phyloP scores from a whole-genome alignment of 2,329 filamentous ascomycete species.

The Colletotrichum tofieldiae region DNA sequence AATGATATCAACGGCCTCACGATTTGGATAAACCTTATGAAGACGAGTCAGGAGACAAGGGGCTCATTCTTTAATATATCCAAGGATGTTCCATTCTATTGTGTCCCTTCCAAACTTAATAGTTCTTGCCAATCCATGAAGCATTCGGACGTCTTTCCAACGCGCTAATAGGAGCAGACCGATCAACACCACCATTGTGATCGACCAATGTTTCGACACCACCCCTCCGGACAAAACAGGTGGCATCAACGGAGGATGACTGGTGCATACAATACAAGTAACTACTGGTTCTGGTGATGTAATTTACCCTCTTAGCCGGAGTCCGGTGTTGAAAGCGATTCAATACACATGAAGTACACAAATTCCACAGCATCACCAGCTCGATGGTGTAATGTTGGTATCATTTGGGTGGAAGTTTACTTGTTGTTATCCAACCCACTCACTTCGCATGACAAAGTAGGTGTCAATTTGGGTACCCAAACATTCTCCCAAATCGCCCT shows the following conservation, averaged over 20 bases:
- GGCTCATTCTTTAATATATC: background rate
- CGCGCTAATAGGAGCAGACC: background rate
- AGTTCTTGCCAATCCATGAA: background rate
- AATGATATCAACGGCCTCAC: background rate
- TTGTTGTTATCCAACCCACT: too few species aligned
- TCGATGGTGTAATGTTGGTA: too few species aligned
- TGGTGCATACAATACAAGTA: too few species aligned
- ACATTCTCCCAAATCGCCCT: fast-evolving
- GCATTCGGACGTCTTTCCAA: background rate
- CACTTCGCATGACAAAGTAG: too few species aligned
- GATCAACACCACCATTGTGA: background rate
- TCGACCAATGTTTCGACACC: background rate
- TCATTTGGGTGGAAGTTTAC: too few species aligned
- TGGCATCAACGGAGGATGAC: background rate
- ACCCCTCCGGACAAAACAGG: background rate
- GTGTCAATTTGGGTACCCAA: fast-evolving
- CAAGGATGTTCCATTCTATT: background rate
- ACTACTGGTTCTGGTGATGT: too few species aligned
- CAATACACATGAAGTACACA: too few species aligned
- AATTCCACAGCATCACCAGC: too few species aligned
- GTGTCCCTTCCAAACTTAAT: background rate
- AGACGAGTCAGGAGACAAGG: background rate
- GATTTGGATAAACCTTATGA: background rate
- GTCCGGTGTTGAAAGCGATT: too few species aligned
- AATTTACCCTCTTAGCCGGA: too few species aligned